Evolutionary conservation across 129 eudicot genomes (phyloP).

Genomic region (Centaurea solstitialis): DNA sequence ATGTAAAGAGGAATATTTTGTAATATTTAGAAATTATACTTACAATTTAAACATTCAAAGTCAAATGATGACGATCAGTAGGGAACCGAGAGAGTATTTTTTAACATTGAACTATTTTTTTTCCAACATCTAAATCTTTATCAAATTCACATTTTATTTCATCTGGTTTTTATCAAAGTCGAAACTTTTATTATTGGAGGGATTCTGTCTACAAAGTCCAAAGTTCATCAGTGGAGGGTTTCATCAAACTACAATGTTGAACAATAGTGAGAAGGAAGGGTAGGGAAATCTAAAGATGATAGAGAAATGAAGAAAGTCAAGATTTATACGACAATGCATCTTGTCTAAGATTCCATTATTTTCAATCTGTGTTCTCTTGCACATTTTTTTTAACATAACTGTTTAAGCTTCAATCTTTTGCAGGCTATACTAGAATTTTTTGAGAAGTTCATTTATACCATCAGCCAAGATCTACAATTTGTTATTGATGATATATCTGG

Average conservation of each 20-base stretch:
- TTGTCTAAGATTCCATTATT: neutral
- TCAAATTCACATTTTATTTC: neutral
- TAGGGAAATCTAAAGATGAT: neutral
- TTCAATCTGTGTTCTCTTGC: neutral
- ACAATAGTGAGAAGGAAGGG: neutral
- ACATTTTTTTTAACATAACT: too few species aligned
- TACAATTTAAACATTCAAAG: neutral
- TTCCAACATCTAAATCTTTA: neutral
- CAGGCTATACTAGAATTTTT: slow-evolving; percentile 92
- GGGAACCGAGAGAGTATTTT: neutral
- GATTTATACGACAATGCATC: neutral
- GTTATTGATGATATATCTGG: slow-evolving; percentile 87
- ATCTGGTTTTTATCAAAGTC: neutral
- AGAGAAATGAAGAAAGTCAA: neutral
- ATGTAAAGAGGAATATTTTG: neutral
- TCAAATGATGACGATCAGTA: neutral
- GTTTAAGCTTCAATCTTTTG: too few species aligned
- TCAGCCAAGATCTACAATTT: slow-evolving; percentile 82
- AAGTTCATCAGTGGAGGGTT: neutral
- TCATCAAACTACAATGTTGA: neutral
- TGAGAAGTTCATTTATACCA: slow-evolving; percentile 62
- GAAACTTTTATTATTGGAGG: neutral
- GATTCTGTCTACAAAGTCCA: neutral
- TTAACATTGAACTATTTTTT: neutral
- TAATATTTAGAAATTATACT: neutral